phyloP scores from a whole-genome alignment of 2,329 filamentous ascomycete species.

The Diaporthe ilicicola region DNA sequence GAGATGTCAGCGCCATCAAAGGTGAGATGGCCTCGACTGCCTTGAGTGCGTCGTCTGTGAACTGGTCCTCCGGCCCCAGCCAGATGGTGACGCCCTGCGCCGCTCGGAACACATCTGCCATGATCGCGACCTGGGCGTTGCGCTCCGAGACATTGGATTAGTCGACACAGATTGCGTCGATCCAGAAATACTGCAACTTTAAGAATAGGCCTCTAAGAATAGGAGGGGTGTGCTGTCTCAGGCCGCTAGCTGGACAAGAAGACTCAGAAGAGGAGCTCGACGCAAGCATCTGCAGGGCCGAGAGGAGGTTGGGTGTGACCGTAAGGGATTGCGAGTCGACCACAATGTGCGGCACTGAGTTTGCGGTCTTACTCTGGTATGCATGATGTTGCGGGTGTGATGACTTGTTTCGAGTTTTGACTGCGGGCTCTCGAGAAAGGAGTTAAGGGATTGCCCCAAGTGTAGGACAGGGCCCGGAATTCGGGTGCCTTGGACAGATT shows the following conservation, averaged over 20 bases:
- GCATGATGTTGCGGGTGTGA: not conserved
- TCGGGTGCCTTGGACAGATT: not conserved
- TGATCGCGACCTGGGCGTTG: conserved; percentile 34
- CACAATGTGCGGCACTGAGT: not conserved
- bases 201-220: not conserved
- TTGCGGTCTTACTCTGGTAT: not conserved
- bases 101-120: conserved; percentile 20
- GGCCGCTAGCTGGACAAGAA: not conserved
- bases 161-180: conserved; percentile 38
- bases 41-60: not conserved
- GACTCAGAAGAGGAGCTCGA: not conserved
- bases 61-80: conserved; percentile 4
- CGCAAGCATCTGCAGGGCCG: not conserved
- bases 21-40: not conserved
- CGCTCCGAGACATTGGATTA: conserved; percentile 34
- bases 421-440: not conserved
- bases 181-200: conserved; percentile 29
- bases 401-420: too few species aligned
- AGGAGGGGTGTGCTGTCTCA: not conserved
- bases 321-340: not conserved
- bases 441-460: conserved; percentile 13
- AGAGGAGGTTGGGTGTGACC: conserved; percentile 1
- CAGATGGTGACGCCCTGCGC: conserved; percentile 3
- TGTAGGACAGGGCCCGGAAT: conserved; percentile 26
- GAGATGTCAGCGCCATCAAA: not conserved